Conservation (phyloP, 192 early-diverging fungal genomes). For the Backusella australiensis region DNA sequence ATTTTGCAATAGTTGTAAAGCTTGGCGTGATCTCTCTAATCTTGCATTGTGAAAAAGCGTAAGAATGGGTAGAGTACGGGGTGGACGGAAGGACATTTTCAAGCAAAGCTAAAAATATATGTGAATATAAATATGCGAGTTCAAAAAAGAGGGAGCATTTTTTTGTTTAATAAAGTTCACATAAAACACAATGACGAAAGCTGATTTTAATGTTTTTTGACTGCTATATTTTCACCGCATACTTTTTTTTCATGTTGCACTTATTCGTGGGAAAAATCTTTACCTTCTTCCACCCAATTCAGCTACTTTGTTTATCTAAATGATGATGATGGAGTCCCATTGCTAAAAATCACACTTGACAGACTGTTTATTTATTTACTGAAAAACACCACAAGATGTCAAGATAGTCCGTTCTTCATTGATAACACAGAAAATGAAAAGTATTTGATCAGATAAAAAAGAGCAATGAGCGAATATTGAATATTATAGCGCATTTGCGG, state of each 20-base stretch:
- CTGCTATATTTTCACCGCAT: not conserved
- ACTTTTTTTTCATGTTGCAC: not conserved
- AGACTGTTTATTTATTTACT: not conserved
- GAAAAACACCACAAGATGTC: not conserved
- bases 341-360: not conserved
- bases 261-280: not conserved
- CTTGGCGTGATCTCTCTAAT: slow-evolving; percentile 10
- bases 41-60: slow-evolving; percentile 34
- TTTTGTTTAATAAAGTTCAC: not conserved
- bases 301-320: not conserved
- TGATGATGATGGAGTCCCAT: not conserved
- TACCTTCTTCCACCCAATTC: not conserved
- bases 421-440: not conserved
- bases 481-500: not conserved
- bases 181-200: not conserved
- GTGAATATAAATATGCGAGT: not conserved
- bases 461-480: not conserved
- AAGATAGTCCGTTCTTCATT: not conserved
- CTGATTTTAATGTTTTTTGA: not conserved
- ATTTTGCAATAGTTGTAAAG: slow-evolving; percentile 11
- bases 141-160: not conserved
- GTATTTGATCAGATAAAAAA: not conserved
- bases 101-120: not conserved
- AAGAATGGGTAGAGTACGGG: slow-evolving; percentile 28
- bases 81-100: slow-evolving; percentile 32